A percentile compares a stretch with the other conserved stretches of the same genome.
Evolutionary conservation across 2,329 filamentous ascomycete species (phyloP).

Genomic region (Cryphonectria radicalis): DNA sequence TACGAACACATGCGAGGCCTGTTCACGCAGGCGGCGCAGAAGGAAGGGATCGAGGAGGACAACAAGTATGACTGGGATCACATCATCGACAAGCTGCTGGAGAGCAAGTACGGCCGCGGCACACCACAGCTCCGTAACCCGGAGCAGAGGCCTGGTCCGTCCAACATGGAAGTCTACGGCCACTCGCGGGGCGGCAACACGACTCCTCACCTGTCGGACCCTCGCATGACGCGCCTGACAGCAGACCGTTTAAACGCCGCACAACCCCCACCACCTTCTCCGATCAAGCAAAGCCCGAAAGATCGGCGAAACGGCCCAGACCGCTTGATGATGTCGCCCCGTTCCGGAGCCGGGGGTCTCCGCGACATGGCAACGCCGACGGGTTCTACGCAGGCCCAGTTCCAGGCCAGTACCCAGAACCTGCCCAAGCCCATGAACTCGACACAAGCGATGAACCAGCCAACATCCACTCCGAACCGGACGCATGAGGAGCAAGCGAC

Average conservation of each 20-base stretch:
- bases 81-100: constrained; percentile 68
- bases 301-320: constrained; percentile 78
- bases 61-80: constrained; percentile 91
- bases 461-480: constrained; percentile 57
- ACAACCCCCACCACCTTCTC: constrained; percentile 86
- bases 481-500: constrained; percentile 53
- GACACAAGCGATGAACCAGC: constrained; percentile 63
- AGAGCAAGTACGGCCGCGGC: constrained; percentile 65
- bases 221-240: constrained; percentile 66
- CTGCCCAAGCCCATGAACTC: constrained; percentile 68
- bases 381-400: constrained; percentile 92
- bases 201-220: constrained; percentile 60
- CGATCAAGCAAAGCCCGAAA: constrained; percentile 79
- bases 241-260: constrained; percentile 91
- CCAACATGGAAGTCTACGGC: constrained; percentile 82
- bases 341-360: constrained; percentile 73
- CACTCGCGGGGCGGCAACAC: constrained; percentile 69
- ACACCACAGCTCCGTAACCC: constrained; percentile 68
- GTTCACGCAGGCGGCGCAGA: constrained; percentile 77
- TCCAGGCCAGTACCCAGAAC: constrained; percentile 93
- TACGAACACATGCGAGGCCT: constrained; percentile 97
- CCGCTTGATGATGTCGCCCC: constrained; percentile 74
- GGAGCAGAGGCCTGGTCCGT: constrained; percentile 78
- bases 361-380: constrained; percentile 82
- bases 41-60: constrained; percentile 78